Conservation (phyloP, 2,329 filamentous ascomycete species). For the Tolypocladium cylindrosporum region DNA sequence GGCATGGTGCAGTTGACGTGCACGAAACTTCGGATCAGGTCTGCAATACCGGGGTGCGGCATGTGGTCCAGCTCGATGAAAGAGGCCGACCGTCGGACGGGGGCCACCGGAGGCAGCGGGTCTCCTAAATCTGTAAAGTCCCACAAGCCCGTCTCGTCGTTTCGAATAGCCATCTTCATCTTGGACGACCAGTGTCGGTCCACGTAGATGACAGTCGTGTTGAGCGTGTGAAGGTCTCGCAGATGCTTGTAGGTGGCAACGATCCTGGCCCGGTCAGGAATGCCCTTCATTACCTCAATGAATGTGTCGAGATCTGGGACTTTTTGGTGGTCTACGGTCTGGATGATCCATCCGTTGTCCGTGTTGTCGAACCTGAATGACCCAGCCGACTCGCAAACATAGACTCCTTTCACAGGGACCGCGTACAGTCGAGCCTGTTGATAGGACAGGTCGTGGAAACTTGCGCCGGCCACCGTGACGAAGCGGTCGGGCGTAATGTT, state of each 20-base stretch:
- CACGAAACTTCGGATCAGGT: slow-evolving; percentile 90
- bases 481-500: slow-evolving; percentile 93
- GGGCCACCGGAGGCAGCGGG: slow-evolving; percentile 63
- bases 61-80: slow-evolving; percentile 90
- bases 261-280: slow-evolving; percentile 73
- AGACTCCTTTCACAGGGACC: slow-evolving; percentile 85
- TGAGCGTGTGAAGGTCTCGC: slow-evolving; percentile 84
- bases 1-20: slow-evolving; percentile 89
- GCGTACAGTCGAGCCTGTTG: slow-evolving; percentile 95
- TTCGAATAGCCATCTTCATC: slow-evolving; percentile 86
- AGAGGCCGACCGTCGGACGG: slow-evolving; percentile 67
- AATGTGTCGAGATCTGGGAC: slow-evolving; percentile 83
- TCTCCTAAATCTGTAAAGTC: slow-evolving; percentile 84
- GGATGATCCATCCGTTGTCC: slow-evolving; percentile 87
- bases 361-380: slow-evolving; percentile 91
- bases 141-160: slow-evolving; percentile 85
- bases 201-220: slow-evolving; percentile 84
- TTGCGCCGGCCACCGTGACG: slow-evolving; percentile 84
- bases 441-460: slow-evolving; percentile 94
- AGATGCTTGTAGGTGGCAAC: slow-evolving; percentile 96
- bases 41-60: slow-evolving; percentile 79
- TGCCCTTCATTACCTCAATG: slow-evolving; percentile 78
- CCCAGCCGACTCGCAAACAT: slow-evolving; percentile 86
- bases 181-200: slow-evolving; percentile 94
- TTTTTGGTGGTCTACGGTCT: slow-evolving; percentile 84